These are phyloP conservation scores for Citropsis articulata DNA, from an alignment of 345 rosid species.

Conservation along the genomic window DNA sequence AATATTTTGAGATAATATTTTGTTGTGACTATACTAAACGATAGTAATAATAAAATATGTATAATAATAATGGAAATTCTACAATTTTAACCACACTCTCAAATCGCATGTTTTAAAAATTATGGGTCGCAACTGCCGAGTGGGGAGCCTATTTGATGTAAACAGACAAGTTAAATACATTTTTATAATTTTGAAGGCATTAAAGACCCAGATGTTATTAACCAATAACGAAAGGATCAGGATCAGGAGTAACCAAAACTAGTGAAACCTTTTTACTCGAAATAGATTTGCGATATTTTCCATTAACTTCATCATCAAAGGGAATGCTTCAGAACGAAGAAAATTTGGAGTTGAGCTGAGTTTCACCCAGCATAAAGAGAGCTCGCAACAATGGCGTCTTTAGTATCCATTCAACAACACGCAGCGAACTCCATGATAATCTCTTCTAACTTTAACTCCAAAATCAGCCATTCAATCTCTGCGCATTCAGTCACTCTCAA, in stretches of 20 bases:
- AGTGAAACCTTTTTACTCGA: neutral
- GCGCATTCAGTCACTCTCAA: slow-evolving; percentile 1
- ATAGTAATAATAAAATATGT: too few species aligned
- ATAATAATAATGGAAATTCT: too few species aligned
- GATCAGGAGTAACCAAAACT: too few species aligned
- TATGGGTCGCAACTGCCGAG: too few species aligned
- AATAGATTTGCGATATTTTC: neutral
- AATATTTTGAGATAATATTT: too few species aligned
- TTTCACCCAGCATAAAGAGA: neutral
- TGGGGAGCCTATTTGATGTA: neutral
- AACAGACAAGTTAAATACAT: neutral
- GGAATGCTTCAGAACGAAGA: neutral
- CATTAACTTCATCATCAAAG: neutral
- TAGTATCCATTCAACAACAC: slow-evolving; percentile 15
- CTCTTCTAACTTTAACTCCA: slow-evolving; percentile 2
- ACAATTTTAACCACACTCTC: too few species aligned
- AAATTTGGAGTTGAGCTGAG: neutral
- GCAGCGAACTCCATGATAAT: slow-evolving; percentile 15
- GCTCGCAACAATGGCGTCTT: slow-evolving; percentile 29
- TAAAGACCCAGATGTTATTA: neutral
- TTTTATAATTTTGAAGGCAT: too few species aligned
- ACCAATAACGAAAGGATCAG: neutral
- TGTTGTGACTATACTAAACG: too few species aligned
- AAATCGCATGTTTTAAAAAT: too few species aligned
- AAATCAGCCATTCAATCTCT: neutral